These are phyloP conservation scores for Fraxinus quadrangulata DNA, from an alignment of 257 asterid species.

Conservation along the genomic window DNA sequence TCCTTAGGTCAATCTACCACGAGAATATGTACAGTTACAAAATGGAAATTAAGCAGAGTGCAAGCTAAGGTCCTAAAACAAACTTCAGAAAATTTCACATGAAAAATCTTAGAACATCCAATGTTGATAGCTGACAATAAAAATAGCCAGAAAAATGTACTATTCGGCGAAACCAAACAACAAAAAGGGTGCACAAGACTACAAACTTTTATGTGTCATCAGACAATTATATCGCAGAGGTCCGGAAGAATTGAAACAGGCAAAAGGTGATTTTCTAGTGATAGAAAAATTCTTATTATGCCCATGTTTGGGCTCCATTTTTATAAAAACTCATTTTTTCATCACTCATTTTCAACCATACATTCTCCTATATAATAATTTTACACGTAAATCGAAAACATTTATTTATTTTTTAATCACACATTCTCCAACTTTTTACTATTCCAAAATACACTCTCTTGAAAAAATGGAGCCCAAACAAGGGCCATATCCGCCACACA, in stretches of 20 bases:
- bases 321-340: too few species aligned
- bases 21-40: constrained; percentile 23
- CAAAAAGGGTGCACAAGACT: background rate
- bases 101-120: background rate
- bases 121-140: constrained; percentile 1
- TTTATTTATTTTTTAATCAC: too few species aligned
- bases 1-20: constrained; percentile 86
- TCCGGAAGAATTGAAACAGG: background rate
- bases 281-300: background rate
- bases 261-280: background rate
- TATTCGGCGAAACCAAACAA: background rate
- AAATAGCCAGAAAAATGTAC: background rate
- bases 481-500: background rate
- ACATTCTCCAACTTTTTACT: too few species aligned
- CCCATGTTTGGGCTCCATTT: too few species aligned
- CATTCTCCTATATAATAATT: too few species aligned
- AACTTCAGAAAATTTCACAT: constrained; percentile 14
- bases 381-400: too few species aligned
- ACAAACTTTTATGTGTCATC: background rate
- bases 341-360: too few species aligned
- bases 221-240: background rate
- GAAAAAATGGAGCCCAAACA: too few species aligned
- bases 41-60: constrained; percentile 7
- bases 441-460: too few species aligned
- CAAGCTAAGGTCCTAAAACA: constrained; percentile 6